Evolutionary conservation across 768 basidiomycete species (phyloP).

Genomic region (Lactifluus subvellereus): DNA sequence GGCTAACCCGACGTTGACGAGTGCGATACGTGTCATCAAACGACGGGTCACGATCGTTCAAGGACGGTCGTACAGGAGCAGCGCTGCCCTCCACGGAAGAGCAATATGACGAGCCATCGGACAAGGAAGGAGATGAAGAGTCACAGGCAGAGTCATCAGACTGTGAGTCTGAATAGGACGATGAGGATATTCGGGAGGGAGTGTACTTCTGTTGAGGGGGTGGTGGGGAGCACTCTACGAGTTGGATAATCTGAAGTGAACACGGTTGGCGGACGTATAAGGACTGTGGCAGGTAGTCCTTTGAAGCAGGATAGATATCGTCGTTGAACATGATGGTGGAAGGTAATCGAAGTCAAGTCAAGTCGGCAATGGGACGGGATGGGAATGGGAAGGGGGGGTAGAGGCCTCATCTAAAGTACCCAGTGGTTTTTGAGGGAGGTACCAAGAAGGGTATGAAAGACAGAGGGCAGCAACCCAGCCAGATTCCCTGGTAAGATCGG

Average conservation of each 20-base stretch:
- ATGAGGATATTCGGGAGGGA: constrained; percentile 30
- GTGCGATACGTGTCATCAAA: constrained; percentile 47
- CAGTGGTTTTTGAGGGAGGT: constrained; percentile 16
- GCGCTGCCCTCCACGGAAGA: constrained; percentile 47
- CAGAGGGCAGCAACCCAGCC: constrained; percentile 16
- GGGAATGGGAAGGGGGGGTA: neutral
- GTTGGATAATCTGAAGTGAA: constrained; percentile 23
- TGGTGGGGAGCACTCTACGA: constrained; percentile 26
- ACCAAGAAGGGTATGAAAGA: constrained; percentile 21
- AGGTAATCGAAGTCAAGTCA: neutral
- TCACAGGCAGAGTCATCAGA: constrained; percentile 30
- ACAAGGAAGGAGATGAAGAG: constrained; percentile 41
- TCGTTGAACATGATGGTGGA: constrained; percentile 26
- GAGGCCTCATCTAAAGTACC: constrained; percentile 15
- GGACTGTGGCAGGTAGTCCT: constrained; percentile 20
- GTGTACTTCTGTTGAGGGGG: constrained; percentile 26
- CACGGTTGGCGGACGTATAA: constrained; percentile 23
- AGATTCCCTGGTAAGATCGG: constrained; percentile 21
- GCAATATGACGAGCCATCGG: constrained; percentile 60
- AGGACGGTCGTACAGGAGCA: constrained; percentile 20
- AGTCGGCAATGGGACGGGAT: constrained; percentile 13
- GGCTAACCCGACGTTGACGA: constrained; percentile 61
- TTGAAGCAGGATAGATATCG: constrained; percentile 14
- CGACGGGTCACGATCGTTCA: constrained; percentile 22
- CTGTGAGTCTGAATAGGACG: constrained; percentile 26